A percentile compares a stretch with the other conserved stretches of the same genome.
Conservation (phyloP, 768 basidiomycete genomes). For the Exsudoporus frostii region DNA sequence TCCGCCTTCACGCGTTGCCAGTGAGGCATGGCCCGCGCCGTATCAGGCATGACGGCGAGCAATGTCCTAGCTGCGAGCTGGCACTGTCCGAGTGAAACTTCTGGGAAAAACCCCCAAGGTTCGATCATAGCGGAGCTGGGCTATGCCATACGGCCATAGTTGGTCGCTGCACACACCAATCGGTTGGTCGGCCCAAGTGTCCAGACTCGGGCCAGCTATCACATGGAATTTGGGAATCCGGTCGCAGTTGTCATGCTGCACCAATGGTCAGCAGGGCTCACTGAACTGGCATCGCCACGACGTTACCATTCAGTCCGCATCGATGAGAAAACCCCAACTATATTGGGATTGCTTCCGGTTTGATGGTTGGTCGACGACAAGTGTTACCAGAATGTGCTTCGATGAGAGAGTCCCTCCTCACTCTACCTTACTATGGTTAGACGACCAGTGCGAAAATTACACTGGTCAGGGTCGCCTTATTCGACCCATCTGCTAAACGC, state of each 20-base stretch:
- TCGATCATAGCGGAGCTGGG: slow-evolving; percentile 32
- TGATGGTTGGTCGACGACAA: slow-evolving; percentile 19
- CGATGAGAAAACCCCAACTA: slow-evolving; percentile 14
- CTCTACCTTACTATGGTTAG: slow-evolving; percentile 34
- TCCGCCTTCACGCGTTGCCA: slow-evolving; percentile 6
- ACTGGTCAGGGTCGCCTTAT: slow-evolving; percentile 26
- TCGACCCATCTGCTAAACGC: slow-evolving; percentile 14
- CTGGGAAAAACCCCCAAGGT: slow-evolving; percentile 19
- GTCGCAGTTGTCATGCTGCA: slow-evolving; percentile 15
- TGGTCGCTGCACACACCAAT: slow-evolving; percentile 9
- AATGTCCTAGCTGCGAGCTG: slow-evolving; percentile 8
- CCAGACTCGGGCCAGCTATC: slow-evolving; percentile 9
- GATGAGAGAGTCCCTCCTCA: slow-evolving; percentile 19
- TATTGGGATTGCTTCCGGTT: slow-evolving; percentile 18
- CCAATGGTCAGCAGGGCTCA: slow-evolving; percentile 13
- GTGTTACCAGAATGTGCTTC: slow-evolving; percentile 4
- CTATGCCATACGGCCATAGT: slow-evolving; percentile 26
- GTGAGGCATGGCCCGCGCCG: neutral
- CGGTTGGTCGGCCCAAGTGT: slow-evolving; percentile 2
- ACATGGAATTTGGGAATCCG: slow-evolving; percentile 13
- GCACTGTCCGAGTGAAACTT: slow-evolving; percentile 10
- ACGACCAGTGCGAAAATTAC: slow-evolving; percentile 14
- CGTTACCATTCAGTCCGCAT: neutral
- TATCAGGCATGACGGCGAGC: slow-evolving; percentile 1
- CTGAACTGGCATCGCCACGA: slow-evolving; percentile 26